phyloP scores from a whole-genome alignment of 2,329 filamentous ascomycete species.

The Trichoderma citrinoviride region DNA sequence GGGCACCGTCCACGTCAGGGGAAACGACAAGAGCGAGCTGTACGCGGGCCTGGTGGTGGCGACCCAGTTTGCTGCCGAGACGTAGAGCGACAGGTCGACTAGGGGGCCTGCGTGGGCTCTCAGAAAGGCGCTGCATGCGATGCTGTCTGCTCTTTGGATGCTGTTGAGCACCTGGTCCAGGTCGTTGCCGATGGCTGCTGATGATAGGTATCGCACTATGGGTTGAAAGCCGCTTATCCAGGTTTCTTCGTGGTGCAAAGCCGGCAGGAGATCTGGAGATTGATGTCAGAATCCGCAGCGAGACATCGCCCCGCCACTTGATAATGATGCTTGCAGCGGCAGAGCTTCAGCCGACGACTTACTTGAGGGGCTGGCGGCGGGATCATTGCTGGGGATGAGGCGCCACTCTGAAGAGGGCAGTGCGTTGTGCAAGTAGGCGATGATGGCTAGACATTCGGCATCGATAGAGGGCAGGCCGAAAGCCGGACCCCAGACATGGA shows the following conservation, averaged over 20 bases:
- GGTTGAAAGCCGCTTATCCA: constrained; percentile 60
- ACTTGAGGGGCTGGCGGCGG: constrained; percentile 69
- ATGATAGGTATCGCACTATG: constrained; percentile 57
- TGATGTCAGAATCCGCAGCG: not conserved
- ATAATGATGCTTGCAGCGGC: no score
- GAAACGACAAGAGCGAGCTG: constrained; percentile 76
- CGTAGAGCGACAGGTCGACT: constrained; percentile 83
- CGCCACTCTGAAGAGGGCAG: constrained; percentile 62
- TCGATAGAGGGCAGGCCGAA: constrained; percentile 90
- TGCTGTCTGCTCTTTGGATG: constrained; percentile 45
- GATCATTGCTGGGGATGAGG: constrained; percentile 70
- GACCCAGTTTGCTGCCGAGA: constrained; percentile 85
- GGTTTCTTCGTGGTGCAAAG: constrained; percentile 49
- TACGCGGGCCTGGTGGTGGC: constrained; percentile 75
- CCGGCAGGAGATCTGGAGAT: constrained; percentile 52
- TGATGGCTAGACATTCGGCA: constrained; percentile 79
- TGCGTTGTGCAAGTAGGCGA: constrained; percentile 69
- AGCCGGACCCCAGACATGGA: constrained; percentile 88
- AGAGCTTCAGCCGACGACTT: constrained; percentile 36
- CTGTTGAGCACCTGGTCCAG: constrained; percentile 42
- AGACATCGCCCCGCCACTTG: not conserved
- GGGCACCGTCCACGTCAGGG: constrained; percentile 83
- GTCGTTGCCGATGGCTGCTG: constrained; percentile 35
- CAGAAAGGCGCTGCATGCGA: constrained; percentile 66
- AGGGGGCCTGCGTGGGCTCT: constrained; percentile 72